Base-by-base conservation (phyloP, 208 protist species). In the Acanthamoeba castellanii region DNA sequence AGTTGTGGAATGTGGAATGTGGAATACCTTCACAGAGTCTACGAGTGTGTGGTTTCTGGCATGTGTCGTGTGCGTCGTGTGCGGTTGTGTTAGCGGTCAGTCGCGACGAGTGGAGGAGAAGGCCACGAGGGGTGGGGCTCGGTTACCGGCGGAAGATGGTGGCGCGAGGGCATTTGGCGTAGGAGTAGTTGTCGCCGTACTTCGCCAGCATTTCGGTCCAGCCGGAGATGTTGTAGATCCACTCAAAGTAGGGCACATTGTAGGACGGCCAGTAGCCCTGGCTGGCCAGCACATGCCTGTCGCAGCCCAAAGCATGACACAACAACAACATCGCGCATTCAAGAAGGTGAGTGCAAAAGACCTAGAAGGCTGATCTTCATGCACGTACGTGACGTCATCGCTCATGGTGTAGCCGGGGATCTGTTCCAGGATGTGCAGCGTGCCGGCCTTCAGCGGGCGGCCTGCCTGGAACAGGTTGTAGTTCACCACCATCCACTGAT, bases 401-500 rank as follows among this genome's bases (percentile, higher is more conserved):
- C 61, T 55, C 20, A 95, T 87, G 6, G 97, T 93, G 0, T 82
- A 66, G 30, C 97, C 97, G 47, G 98, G 98, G 22, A 98, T 90
- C 95, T 98, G 98, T 92, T 99, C 98, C 8, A 96, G 81, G 45
- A 98, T 95, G 95, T 94, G 97, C 22, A 99, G 85, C 30, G 97
- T 95, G 59, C 95, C 95, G 55, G 95, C 70, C 14, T 92, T 72
- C 5, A 98, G 16, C n/a, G 66, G 84, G 3, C 93, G 61, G 34
- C 78, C 92, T 14, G 95, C 55, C n/a, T 78, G 87, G 37, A 97
- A 97, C 30, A 95, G 93, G 2, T 97, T 97, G 85, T 97, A 97
- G 82, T 98, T 96, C 25, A 99, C 27, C 27, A 98, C 96, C 88
- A 99, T 98, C 97, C 97, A 99, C 95, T 98, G 37, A 4, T 42